Percentiles rank a stretch among this genome's conserved stretches.
Evolutionary conservation across 139 green algal genomes (phyloP).

Genomic region (Asterochloris erici): DNA sequence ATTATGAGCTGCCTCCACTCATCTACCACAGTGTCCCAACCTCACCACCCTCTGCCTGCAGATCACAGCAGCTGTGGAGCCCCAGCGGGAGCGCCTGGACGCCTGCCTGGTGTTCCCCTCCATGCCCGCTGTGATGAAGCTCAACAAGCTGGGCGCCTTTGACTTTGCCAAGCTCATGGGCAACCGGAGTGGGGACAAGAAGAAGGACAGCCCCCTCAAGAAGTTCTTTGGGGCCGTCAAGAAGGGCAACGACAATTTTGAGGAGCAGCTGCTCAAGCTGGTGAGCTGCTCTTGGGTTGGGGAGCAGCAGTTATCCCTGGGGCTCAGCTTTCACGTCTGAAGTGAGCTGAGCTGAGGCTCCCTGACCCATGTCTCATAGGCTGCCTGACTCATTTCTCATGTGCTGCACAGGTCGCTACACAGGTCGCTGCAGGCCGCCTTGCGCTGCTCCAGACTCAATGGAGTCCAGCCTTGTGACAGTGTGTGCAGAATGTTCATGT

Average conservation of each 20-base stretch:
- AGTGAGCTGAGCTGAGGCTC: no score
- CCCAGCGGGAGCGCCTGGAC: conserved; percentile 81
- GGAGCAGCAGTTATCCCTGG: background rate
- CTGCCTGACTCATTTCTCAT: no score
- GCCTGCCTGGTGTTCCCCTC: conserved; percentile 98
- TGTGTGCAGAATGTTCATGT: no score
- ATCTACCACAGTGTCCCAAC: no score
- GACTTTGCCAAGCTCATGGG: conserved; percentile 88
- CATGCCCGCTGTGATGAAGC: conserved; percentile 97
- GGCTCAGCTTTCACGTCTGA: background rate
- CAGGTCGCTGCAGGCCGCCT: no score
- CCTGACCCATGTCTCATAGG: no score
- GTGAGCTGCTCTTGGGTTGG: conserved; percentile 38
- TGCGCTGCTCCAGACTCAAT: no score
- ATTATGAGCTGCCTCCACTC: no score
- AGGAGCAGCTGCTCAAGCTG: conserved; percentile 98
- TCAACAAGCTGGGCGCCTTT: conserved; percentile 99
- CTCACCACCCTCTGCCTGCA: conserved; percentile 15
- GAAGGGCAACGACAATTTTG: conserved; percentile 95
- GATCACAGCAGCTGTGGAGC: conserved; percentile 84
- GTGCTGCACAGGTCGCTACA: no score
- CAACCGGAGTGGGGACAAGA: conserved; percentile 66
- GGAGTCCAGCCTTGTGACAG: no score
- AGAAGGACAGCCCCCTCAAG: conserved; percentile 78
- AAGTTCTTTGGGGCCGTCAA: conserved; percentile 92